Percentiles rank a stretch among this genome's conserved stretches.
These are phyloP conservation scores for Auriscalpium orientale DNA, from an alignment of 768 basidiomycete species.

Conservation along the genomic window DNA sequence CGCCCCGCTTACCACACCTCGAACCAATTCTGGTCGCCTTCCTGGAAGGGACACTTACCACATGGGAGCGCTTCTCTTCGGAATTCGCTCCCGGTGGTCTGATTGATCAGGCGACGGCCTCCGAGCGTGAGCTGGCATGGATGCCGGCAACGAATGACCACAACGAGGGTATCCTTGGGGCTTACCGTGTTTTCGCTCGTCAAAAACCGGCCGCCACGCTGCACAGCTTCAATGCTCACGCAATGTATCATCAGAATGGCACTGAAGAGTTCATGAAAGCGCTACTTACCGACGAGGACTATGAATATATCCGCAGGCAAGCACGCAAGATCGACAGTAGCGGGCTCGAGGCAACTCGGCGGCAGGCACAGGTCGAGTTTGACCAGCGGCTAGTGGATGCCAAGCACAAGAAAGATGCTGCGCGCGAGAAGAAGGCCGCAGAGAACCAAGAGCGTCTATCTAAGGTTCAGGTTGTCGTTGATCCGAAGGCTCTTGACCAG, in stretches of 20 bases:
- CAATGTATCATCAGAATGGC: not conserved
- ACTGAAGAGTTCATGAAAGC: not conserved
- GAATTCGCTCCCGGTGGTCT: no score
- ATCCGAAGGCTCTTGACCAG: no score
- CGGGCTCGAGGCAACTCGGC: not conserved
- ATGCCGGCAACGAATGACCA: slow-evolving; percentile 22
- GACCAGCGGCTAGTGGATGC: no score
- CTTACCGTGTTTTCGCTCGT: not conserved
- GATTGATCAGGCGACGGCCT: slow-evolving; percentile 16
- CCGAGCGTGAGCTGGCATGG: slow-evolving; percentile 1
- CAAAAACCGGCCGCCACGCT: not conserved
- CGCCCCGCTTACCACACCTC: not conserved
- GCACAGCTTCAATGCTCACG: slow-evolving; percentile 4
- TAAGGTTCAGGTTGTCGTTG: no score
- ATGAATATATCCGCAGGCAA: not conserved
- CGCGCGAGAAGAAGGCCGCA: no score
- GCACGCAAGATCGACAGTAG: not conserved
- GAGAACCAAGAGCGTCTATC: no score
- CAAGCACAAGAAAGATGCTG: no score
- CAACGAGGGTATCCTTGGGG: slow-evolving; percentile 22
- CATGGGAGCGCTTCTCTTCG: slow-evolving; percentile 19
- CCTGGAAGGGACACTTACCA: slow-evolving; percentile 14
- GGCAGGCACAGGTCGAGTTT: no score
- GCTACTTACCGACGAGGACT: not conserved
- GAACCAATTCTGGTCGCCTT: slow-evolving; percentile 6